Base-by-base conservation (phyloP, 371 early-diverging fungal genomes). In the Mortierella sp. region DNA sequence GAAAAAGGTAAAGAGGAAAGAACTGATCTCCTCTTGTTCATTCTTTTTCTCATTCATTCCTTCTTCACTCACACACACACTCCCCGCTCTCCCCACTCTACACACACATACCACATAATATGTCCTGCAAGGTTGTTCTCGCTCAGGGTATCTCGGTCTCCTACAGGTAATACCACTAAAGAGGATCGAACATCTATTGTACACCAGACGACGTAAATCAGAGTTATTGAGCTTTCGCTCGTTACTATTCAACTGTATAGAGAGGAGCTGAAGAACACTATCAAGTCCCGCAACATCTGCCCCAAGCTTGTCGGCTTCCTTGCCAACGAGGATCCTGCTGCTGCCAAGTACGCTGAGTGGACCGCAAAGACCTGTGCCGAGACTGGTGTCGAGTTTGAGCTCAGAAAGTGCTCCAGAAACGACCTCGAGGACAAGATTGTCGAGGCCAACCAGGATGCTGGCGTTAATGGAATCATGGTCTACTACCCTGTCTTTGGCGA, bases 401-500 rank as follows among this genome's bases (percentile, higher is more conserved):
- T 98, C 55, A 94, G 98, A 60, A 92, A 95, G 80, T 93, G 95
- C 60, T 89, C 92, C 68, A 93, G 96, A 82, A 94, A 95, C 72
- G 95, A 96, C 21, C 93, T 99, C 47, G 98, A 98, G 87, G 93
- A 93, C 77, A 90, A 90, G 83, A 95, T 98, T 78, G 90, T 95
- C 45, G 96, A 95, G 70, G 98, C 98, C 45, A 99, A 99, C 90
- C 89, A 92, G 78, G 99, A 98, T 76, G 78, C 84, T 21, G 78
- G 74, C 1, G 96, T 98, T 31, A 94, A 97, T 85, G 99, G 98
- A 48, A 98, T 98, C 83, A 96, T 98, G 94, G 96, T 98, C 58
- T 96, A 97, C 89, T 99, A 98, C 84, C 98, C 98, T 5, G 98
- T 98, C 21, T 98, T 96, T 91, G 97, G 97, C 45, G 95, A 95